Evolutionary conservation across 495 filamentous ascomycete genomes (phyloP), one percentile per base, ranked within the genome.

Genomic region (Immersiella caudata): DNA sequence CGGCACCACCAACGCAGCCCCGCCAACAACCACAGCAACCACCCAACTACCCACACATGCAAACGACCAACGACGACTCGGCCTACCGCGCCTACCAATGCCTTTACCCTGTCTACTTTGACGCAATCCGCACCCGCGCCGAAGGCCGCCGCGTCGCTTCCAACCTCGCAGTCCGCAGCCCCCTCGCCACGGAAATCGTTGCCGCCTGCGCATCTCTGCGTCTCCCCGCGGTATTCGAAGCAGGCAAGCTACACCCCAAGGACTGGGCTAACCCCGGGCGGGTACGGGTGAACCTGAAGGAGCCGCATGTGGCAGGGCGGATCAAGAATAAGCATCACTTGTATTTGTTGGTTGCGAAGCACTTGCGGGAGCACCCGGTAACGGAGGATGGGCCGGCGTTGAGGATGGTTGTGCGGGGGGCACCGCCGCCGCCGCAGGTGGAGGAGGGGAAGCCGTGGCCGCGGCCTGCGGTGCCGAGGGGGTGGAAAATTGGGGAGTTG

Each of bases 211-310:
- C 89, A 21, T 78, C 79, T 66, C 81, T 97, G 51, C 88, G 90
- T 6, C 78, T 97, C 66, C 84, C 87, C 29, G 88, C 89, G 33
- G 90, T 93, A 6, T 89, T 97, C 76, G 95, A 99, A 78, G 93
- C 94, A 0, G 90, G 89, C 71, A 97, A 97, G 80, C 82, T 88
- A 55, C 95, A 99, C 80, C 95, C 95, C 0, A 93, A 94, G 79
- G 95, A 99, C 79, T 99, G 95, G 95, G 90, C 89, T 36, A 99
- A 99, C 80, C 95, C 95, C 14, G 95, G 95, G 0, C 84, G 95
- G 27, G 93, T 99, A 69, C 85, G 91, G 60, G 87, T 97, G 22
- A 79, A 87, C 71, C 79, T 97, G 62, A 33, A 24, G 22, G 20
- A 51, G 25, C 2, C 63, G 59, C 25, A 50, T 25, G 69, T 78